phyloP scores from a whole-genome alignment of 1,139 yeast genomes.

The Debaryomyces psychrophilus region DNA sequence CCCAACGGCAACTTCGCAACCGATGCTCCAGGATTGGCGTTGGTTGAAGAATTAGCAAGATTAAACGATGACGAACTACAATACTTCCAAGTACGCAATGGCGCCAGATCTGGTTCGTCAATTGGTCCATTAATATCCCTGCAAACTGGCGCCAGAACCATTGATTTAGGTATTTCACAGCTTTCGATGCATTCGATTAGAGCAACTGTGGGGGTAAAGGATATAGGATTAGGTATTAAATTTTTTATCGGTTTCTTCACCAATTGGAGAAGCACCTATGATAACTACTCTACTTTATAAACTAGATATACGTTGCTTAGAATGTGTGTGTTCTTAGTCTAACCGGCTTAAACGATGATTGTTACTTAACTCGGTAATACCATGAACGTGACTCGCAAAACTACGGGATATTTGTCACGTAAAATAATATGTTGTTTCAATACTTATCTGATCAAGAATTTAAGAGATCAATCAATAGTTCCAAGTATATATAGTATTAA shows the following conservation, averaged over 20 bases:
- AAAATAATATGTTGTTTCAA: background rate
- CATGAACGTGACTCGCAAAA: slow-evolving; percentile 9
- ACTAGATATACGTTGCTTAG: background rate
- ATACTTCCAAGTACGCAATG: slow-evolving; percentile 72
- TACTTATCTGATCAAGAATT: background rate
- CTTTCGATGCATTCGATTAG: slow-evolving; percentile 82
- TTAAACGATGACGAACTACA: slow-evolving; percentile 65
- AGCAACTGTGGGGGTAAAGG: slow-evolving; percentile 73
- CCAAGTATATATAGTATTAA: slow-evolving; percentile 5
- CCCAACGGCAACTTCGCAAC: slow-evolving; percentile 83
- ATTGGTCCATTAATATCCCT: slow-evolving; percentile 73
- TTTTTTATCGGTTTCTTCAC: slow-evolving; percentile 66
- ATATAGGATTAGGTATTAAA: slow-evolving; percentile 66
- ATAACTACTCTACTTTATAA: slow-evolving; percentile 20
- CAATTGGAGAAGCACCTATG: slow-evolving; percentile 52
- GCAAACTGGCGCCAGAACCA: slow-evolving; percentile 72
- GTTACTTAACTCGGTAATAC: slow-evolving; percentile 5
- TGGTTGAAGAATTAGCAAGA: slow-evolving; percentile 66
- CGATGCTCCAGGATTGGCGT: slow-evolving; percentile 68
- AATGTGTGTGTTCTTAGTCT: background rate
- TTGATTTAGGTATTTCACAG: slow-evolving; percentile 79
- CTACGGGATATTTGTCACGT: slow-evolving; percentile 10
- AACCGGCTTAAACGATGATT: background rate
- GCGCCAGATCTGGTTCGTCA: slow-evolving; percentile 75
- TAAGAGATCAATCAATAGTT: slow-evolving; percentile 8